These are phyloP conservation scores for Jacaranda mimosifolia DNA, from an alignment of 257 asterid genomes.

Conservation along the genomic window DNA sequence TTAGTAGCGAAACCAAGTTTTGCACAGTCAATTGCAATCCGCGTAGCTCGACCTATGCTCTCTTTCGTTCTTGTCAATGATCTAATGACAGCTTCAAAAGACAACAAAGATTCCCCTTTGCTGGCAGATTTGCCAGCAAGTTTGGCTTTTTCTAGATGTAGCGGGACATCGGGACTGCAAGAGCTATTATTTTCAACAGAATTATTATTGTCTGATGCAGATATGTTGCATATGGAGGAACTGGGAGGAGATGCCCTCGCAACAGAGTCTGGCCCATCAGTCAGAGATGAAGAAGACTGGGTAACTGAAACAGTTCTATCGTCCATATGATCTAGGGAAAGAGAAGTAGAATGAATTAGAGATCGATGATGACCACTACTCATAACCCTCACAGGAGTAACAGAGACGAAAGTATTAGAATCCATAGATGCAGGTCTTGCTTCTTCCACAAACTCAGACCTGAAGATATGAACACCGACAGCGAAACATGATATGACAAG, in stretches of 20 bases:
- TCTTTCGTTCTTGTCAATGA: constrained; percentile 87
- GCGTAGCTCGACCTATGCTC: constrained; percentile 85
- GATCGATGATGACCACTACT: constrained; percentile 35
- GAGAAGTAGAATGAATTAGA: constrained; percentile 49
- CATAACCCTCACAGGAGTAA: constrained; percentile 53
- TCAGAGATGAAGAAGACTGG: constrained; percentile 65
- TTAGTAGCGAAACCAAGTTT: constrained; percentile 82
- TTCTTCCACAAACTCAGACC: constrained; percentile 58
- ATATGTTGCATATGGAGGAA: constrained; percentile 56
- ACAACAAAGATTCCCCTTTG: constrained; percentile 69
- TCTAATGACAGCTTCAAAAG: constrained; percentile 76
- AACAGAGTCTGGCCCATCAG: constrained; percentile 62
- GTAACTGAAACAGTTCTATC: constrained; percentile 58
- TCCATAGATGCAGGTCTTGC: constrained; percentile 45
- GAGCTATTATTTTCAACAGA: constrained; percentile 54
- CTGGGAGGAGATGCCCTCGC: constrained; percentile 62
- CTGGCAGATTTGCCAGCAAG: constrained; percentile 60
- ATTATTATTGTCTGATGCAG: constrained; percentile 52
- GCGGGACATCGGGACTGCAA: constrained; percentile 61
- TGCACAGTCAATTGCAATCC: constrained; percentile 87
- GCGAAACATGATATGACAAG: neutral
- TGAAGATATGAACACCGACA: constrained; percentile 37
- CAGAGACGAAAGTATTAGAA: constrained; percentile 42
- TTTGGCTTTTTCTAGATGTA: constrained; percentile 59
- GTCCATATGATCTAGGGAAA: constrained; percentile 49